Evolutionary conservation across 139 green algal species (phyloP).

Genomic region (Volvox reticuliferus): DNA sequence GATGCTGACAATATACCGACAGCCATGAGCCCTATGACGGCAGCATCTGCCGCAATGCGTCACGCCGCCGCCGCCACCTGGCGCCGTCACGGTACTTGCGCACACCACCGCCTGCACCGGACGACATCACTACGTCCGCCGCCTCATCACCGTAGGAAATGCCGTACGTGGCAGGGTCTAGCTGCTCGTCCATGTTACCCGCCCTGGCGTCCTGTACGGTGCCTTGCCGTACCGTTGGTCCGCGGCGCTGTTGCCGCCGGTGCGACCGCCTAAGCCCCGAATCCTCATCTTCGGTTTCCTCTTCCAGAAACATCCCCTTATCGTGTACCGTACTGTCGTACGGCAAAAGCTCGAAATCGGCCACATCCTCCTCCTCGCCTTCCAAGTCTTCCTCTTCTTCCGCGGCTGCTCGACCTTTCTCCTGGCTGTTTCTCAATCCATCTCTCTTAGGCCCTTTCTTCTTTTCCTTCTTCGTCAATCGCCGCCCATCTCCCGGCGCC

Average conservation of each 20-base stretch:
- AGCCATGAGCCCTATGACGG: no score
- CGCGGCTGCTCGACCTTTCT: not conserved
- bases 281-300: not conserved
- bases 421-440: not conserved
- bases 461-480: conserved; percentile 44
- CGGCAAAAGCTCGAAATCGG: conserved; percentile 12
- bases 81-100: not conserved
- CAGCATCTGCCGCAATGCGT: conserved; percentile 19
- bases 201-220: not conserved
- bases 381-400: not conserved
- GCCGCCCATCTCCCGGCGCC: not conserved
- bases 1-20: no score
- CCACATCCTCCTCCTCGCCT: conserved; percentile 2
- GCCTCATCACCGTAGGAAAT: not conserved
- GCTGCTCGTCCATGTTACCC: not conserved
- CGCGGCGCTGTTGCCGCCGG: not conserved
- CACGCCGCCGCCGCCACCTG: conserved; percentile 26
- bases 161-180: not conserved
- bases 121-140: not conserved
- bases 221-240: conserved; percentile 1
- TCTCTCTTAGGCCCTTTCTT: conserved; percentile 23
- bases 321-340: not conserved
- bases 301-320: not conserved
- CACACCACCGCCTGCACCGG: not conserved
- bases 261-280: not conserved